Percentiles rank a stretch among this genome's conserved stretches.
phyloP scores from a whole-genome alignment of 129 eudicot species.

The Ambrosia trifida region DNA sequence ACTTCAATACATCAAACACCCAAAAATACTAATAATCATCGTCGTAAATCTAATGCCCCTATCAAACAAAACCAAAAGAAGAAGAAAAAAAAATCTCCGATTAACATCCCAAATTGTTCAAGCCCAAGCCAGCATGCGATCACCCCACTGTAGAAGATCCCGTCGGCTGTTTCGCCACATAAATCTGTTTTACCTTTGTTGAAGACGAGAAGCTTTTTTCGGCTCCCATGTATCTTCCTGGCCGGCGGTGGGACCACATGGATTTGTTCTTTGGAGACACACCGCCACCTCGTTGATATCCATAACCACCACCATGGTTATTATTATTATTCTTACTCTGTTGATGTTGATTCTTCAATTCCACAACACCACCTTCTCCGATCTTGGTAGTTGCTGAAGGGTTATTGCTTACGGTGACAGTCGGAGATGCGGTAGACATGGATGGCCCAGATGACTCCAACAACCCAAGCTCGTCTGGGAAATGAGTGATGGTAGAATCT shows the following conservation, averaged over 20 bases:
- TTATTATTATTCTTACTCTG: constrained; percentile 43
- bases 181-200: constrained; percentile 80
- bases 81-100: constrained; percentile 6
- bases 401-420: constrained; percentile 24
- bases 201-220: constrained; percentile 51
- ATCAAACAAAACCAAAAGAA: constrained; percentile 13
- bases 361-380: constrained; percentile 32
- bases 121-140: background rate
- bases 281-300: constrained; percentile 62
- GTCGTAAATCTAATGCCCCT: no score
- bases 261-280: constrained; percentile 56
- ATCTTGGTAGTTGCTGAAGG: constrained; percentile 38
- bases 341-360: constrained; percentile 22
- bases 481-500: constrained; percentile 43
- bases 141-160: constrained; percentile 38
- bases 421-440: constrained; percentile 38
- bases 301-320: constrained; percentile 48
- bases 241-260: constrained; percentile 68
- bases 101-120: constrained; percentile 17
- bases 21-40: no score
- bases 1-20: no score
- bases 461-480: constrained; percentile 58
- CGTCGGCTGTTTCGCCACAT: constrained; percentile 82
- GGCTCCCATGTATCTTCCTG: constrained; percentile 51
- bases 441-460: constrained; percentile 46